A percentile compares a stretch with the other conserved stretches of the same genome.
Evolutionary conservation across 345 rosid species (phyloP).

Genomic region (Ceriops tagal): DNA sequence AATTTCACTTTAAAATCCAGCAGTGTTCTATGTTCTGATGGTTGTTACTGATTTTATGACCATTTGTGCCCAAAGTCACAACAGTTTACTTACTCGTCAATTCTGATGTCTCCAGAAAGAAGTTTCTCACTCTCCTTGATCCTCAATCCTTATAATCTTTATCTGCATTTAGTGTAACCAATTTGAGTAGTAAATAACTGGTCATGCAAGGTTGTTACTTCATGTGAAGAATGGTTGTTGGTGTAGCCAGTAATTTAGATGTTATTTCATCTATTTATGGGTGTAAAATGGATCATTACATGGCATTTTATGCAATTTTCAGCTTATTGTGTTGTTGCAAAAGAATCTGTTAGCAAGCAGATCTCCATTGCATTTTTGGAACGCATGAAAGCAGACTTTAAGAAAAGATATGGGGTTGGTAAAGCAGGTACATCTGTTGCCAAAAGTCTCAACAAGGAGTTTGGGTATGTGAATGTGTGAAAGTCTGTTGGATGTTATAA

Average conservation of each 20-base stretch:
- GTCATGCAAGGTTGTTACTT: not conserved
- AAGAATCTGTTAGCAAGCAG: conserved; percentile 86
- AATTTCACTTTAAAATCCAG: too few relatives aligned
- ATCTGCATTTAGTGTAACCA: too few relatives aligned
- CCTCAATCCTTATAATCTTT: too few relatives aligned
- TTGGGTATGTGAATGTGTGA: conserved; percentile 53
- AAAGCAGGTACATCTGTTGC: conserved; percentile 90
- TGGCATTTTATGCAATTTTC: conserved; percentile 24
- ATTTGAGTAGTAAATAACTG: not conserved
- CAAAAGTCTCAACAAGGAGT: conserved; percentile 92
- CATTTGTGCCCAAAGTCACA: too few relatives aligned
- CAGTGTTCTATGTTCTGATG: too few relatives aligned
- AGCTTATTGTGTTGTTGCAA: conserved; percentile 97
- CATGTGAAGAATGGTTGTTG: not conserved
- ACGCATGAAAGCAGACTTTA: conserved; percentile 89
- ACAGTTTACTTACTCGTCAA: too few relatives aligned
- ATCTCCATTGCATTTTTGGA: conserved; percentile 89
- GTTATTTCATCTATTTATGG: not conserved
- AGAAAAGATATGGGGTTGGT: conserved; percentile 88
- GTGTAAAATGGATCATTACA: not conserved
- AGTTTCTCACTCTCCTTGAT: too few relatives aligned
- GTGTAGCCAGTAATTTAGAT: not conserved
- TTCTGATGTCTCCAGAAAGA: too few relatives aligned
- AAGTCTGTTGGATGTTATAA: not conserved
- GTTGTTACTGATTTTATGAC: too few relatives aligned